These are phyloP conservation scores for Pichia exigua DNA, from an alignment of 805 yeast genomes.

Conservation along the genomic window DNA sequence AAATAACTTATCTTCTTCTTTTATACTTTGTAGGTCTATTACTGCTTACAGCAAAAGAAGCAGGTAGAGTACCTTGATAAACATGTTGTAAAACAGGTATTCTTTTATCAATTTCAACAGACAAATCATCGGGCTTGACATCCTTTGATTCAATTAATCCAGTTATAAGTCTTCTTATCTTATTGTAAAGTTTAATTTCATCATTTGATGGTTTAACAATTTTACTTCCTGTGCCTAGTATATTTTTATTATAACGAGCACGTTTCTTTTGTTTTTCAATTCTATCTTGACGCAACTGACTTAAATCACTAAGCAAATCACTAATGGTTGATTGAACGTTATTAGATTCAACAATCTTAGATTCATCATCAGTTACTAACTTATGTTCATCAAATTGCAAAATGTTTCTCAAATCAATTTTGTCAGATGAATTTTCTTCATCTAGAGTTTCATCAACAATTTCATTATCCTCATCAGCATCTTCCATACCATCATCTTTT, in stretches of 20 bases:
- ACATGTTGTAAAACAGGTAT: conserved; percentile 68
- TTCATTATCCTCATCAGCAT: conserved; percentile 3
- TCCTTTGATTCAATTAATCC: conserved; percentile 27
- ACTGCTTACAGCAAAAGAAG: conserved; percentile 25
- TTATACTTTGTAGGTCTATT: conserved; percentile 6
- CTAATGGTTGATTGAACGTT: conserved; percentile 34
- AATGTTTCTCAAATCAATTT: conserved; percentile 23
- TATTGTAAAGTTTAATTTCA: conserved; percentile 37
- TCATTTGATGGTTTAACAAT: conserved; percentile 33
- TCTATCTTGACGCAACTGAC: conserved; percentile 42
- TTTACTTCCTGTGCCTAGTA: conserved; percentile 11
- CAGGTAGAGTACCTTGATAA: conserved; percentile 76
- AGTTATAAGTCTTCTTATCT: conserved; percentile 37
- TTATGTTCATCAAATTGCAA: conserved; percentile 23
- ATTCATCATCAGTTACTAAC: conserved; percentile 20
- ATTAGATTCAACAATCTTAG: conserved; percentile 16
- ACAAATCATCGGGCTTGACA: conserved; percentile 28
- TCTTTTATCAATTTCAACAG: conserved; percentile 29
- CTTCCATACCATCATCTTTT: conserved; percentile 1
- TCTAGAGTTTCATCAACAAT: not conserved
- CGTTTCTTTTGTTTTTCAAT: conserved; percentile 7
- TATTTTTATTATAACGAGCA: conserved; percentile 11
- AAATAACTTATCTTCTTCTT: conserved; percentile 1
- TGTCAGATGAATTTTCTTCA: conserved; percentile 4
- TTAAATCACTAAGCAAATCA: conserved; percentile 39